Evolutionary conservation across 2,329 filamentous ascomycete genomes (phyloP).

Genomic region (Domatiomyces globalis): DNA sequence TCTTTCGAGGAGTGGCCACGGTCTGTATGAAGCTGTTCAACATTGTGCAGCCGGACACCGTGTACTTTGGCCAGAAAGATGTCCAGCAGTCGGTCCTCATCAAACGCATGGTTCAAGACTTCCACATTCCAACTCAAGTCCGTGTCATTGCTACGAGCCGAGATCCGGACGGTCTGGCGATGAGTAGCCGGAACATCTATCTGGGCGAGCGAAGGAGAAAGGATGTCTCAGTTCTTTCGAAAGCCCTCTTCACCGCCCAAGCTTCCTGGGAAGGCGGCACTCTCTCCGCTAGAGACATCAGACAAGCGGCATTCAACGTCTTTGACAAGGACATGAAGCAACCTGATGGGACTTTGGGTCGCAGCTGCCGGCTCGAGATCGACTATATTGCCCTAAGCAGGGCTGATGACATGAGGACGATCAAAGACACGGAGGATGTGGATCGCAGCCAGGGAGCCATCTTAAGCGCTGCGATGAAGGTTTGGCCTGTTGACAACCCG

Average conservation of each 20-base stretch:
- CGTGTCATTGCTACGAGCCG: slow-evolving; percentile 60
- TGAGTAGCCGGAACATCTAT: slow-evolving; percentile 91
- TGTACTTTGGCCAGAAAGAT: slow-evolving; percentile 96
- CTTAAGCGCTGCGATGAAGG: slow-evolving; percentile 79
- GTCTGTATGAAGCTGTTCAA: slow-evolving; percentile 92
- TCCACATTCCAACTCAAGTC: slow-evolving; percentile 63
- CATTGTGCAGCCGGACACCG: slow-evolving; percentile 60
- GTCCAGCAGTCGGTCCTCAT: slow-evolving; percentile 92
- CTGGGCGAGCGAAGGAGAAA: slow-evolving; percentile 60
- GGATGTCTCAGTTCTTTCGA: slow-evolving; percentile 57
- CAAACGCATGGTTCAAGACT: slow-evolving; percentile 71
- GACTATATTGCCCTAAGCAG: slow-evolving; percentile 91
- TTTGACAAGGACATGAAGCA: slow-evolving; percentile 27
- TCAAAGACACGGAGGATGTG: slow-evolving; percentile 62
- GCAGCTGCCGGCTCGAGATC: slow-evolving; percentile 49
- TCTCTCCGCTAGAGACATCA: slow-evolving; percentile 48
- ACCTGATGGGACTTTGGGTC: slow-evolving; percentile 11
- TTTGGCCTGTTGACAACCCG: slow-evolving; percentile 63
- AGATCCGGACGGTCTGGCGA: slow-evolving; percentile 67
- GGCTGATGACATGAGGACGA: slow-evolving; percentile 65
- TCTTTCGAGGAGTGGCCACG: slow-evolving; percentile 91
- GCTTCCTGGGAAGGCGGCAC: slow-evolving; percentile 44
- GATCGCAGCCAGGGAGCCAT: slow-evolving; percentile 62
- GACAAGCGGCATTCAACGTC: slow-evolving; percentile 55
- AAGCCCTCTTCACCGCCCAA: slow-evolving; percentile 58